Evolutionary conservation across 768 basidiomycete genomes (phyloP).

Genomic region (Lactarius quietus): DNA sequence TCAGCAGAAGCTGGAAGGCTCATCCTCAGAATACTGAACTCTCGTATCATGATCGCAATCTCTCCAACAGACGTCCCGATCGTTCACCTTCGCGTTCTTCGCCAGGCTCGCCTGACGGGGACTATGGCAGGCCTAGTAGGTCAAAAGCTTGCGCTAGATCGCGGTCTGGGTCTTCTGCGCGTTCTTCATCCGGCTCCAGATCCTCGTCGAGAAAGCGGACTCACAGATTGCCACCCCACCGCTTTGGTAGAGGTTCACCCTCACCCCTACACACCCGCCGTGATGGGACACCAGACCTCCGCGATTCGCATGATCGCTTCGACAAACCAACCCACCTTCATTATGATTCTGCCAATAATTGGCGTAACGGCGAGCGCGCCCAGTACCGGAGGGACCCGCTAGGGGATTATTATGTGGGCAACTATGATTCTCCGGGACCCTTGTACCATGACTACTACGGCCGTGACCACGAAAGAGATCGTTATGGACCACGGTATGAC

Average conservation of each 20-base stretch:
- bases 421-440: slow-evolving; percentile 18
- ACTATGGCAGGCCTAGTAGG: slow-evolving; percentile 10
- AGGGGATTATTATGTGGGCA: slow-evolving; percentile 8
- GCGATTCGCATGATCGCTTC: slow-evolving; percentile 8
- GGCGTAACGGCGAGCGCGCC: slow-evolving; percentile 18
- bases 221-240: slow-evolving; percentile 22
- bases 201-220: slow-evolving; percentile 22
- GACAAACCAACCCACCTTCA: slow-evolving; percentile 3
- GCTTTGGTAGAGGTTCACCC: slow-evolving; percentile 16
- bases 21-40: slow-evolving; percentile 6
- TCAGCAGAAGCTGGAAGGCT: slow-evolving; percentile 13
- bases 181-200: slow-evolving; percentile 24
- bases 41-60: slow-evolving; percentile 13
- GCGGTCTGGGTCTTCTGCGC: slow-evolving; percentile 15
- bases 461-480: slow-evolving; percentile 21
- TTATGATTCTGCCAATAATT: slow-evolving; percentile 15
- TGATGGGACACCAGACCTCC: slow-evolving; percentile 17
- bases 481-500: slow-evolving; percentile 17
- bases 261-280: slow-evolving; percentile 16
- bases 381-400: slow-evolving; percentile 18
- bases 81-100: slow-evolving; percentile 17
- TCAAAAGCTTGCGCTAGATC: slow-evolving; percentile 13
- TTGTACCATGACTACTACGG: slow-evolving; percentile 15
- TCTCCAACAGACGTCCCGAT: slow-evolving; percentile 10
- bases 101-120: slow-evolving; percentile 12